phyloP scores from a whole-genome alignment of 1,139 yeast genomes.

The Yamadazyma buinensis region DNA sequence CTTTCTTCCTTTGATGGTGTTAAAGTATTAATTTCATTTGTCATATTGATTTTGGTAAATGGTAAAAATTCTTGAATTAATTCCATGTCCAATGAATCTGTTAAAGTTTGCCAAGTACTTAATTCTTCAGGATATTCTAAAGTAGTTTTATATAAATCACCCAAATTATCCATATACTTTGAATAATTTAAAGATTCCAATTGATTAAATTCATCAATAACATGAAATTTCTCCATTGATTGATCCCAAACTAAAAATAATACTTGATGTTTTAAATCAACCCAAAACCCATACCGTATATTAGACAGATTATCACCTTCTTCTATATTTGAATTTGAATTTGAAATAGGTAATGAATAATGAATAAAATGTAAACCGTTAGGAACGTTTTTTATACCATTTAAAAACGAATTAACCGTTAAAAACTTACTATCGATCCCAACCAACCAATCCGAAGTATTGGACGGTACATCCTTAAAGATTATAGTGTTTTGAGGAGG shows the following conservation, averaged over 20 bases:
- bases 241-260: slow-evolving; percentile 16
- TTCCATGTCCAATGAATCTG: slow-evolving; percentile 18
- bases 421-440: slow-evolving; percentile 31
- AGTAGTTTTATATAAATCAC: slow-evolving; percentile 20
- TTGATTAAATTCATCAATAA: slow-evolving; percentile 19
- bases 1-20: slow-evolving; percentile 28
- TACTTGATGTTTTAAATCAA: slow-evolving; percentile 21
- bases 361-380: slow-evolving; percentile 27
- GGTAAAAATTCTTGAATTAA: slow-evolving; percentile 21
- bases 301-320: slow-evolving; percentile 6
- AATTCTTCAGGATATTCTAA: slow-evolving; percentile 21
- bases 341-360: slow-evolving; percentile 19
- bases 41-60: slow-evolving; percentile 1
- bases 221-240: slow-evolving; percentile 19
- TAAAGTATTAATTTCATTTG: slow-evolving; percentile 19
- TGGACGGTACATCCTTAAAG: slow-evolving; percentile 15
- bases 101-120: slow-evolving; percentile 16
- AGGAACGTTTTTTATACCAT: slow-evolving; percentile 26
- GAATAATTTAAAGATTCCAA: slow-evolving; percentile 23
- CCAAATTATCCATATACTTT: slow-evolving; percentile 15
- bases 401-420: slow-evolving; percentile 16
- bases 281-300: slow-evolving; percentile 27
- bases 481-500: slow-evolving; percentile 26
- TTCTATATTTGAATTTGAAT: slow-evolving; percentile 2
- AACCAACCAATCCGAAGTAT: slow-evolving; percentile 18